Evolutionary conservation across 257 asterid genomes (phyloP), one percentile per base, ranked within the genome.

Genomic region (Salvia rosmarinus): DNA sequence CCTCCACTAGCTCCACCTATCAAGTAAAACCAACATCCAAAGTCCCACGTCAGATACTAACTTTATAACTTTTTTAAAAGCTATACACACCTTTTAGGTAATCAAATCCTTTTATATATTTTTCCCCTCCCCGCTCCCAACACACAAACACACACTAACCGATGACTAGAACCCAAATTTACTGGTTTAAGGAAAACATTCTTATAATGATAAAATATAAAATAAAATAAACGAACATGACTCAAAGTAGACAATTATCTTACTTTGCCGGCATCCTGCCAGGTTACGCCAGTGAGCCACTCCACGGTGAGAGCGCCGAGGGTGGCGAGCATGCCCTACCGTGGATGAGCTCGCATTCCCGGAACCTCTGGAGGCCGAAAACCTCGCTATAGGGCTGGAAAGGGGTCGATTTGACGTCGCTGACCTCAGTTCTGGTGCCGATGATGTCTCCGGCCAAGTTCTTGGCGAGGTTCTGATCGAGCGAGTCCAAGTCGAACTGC

Each of bases 211-310:
- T 4, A 2, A 4, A 34, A 34, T 34, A 34, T 5, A 7, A 37
- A 37, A 37, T 37, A n/a, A 14, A 13, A 14, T 42, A 10, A 42
- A 42, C 4, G 4, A 0, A n/a, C 37, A 32, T 32, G 37, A 32
- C 47, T 10, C 0, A 42, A 60, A 9, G 17, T 0, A 4, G 35
- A 40, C 4, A 20, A 17, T n/a, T 21, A 34, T n/a, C 40, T 0
- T 78, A 91, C 98, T 94, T 92, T 92, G 75, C 98, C 98, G 12
- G 98, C 98, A 16, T 93, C 98, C 75, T 93, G 98, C 98, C 98
- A 93, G 32, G 98, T 93, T 56, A 93, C 80, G 19, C 98, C 98
- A 44, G 97, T 93, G 78, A 93, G 91, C 95, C 96, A 86, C 74
- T 93, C 98, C 11, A 93, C 98, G 32, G 94, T 81, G 70, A 93